Evolutionary conservation across 441 rosid species (phyloP).

Genomic region (Jatropha podagrica): DNA sequence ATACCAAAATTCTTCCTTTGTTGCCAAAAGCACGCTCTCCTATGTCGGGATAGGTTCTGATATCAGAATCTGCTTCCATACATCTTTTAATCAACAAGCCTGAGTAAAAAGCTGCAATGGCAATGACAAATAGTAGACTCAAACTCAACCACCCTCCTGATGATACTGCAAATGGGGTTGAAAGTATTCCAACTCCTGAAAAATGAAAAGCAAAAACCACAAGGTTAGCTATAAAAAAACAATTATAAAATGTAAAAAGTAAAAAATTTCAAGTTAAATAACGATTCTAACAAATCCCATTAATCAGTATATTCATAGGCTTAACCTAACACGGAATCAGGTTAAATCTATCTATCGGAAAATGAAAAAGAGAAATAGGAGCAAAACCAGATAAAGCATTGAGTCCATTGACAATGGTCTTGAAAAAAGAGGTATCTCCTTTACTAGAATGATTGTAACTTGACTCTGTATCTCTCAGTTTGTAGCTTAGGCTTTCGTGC

Average conservation of each 20-base stretch:
- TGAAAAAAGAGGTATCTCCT: constrained; percentile 53
- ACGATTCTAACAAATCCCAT: background rate
- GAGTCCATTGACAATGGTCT: constrained; percentile 72
- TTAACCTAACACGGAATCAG: too few relatives aligned
- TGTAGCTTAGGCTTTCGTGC: constrained; percentile 10
- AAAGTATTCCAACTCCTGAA: constrained; percentile 86
- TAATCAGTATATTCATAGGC: too few relatives aligned
- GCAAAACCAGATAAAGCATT: constrained; percentile 80
- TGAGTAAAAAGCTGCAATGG: constrained; percentile 61
- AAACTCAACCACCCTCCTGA: constrained; percentile 94
- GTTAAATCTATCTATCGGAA: too few relatives aligned
- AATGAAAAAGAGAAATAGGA: background rate
- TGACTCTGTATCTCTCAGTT: constrained; percentile 32
- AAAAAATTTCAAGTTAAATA: background rate
- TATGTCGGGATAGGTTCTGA: constrained; percentile 80
- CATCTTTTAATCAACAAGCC: constrained; percentile 72
- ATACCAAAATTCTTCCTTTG: constrained; percentile 57
- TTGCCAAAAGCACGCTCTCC: constrained; percentile 81
- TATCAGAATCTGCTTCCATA: constrained; percentile 64
- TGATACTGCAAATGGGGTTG: constrained; percentile 79
- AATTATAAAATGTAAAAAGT: background rate
- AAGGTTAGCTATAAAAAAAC: background rate
- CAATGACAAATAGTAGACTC: constrained; percentile 52
- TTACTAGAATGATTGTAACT: constrained; percentile 7
- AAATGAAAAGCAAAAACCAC: background rate